Conservation (phyloP, 129 eudicot genomes). For the Centella asiatica region DNA sequence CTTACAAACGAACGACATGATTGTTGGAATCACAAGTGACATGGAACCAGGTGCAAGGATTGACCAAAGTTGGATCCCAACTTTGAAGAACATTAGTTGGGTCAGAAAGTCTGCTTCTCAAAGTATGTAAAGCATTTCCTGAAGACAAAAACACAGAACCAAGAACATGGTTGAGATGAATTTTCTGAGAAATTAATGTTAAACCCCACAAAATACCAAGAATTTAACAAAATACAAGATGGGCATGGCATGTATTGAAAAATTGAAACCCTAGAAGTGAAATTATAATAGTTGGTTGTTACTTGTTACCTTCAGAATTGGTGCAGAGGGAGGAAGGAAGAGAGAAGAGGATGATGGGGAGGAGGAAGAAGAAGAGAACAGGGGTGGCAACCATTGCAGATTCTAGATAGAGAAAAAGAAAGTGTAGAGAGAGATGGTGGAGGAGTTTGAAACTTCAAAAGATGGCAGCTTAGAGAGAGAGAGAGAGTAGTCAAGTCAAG, state of each 20-base stretch:
- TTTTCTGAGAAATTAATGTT: conserved; percentile 7
- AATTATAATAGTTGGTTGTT: not conserved
- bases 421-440: conserved; percentile 12
- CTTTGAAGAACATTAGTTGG: conserved; percentile 70
- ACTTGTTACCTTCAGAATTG: conserved; percentile 62
- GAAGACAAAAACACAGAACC: conserved; percentile 19
- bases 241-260: not conserved
- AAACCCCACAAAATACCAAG: conserved; percentile 15
- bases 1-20: conserved; percentile 76
- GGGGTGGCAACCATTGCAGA: conserved; percentile 26
- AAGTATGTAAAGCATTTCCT: conserved; percentile 72
- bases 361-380: conserved; percentile 28
- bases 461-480: not conserved
- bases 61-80: conserved; percentile 93
- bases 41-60: conserved; percentile 94
- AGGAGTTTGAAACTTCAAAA: not conserved
- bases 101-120: conserved; percentile 61
- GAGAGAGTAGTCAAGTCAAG: conserved; percentile 2
- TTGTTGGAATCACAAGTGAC: conserved; percentile 65
- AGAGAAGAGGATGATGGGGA: conserved; percentile 38
- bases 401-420: conserved; percentile 7
- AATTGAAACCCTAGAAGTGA: conserved; percentile 15
- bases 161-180: conserved; percentile 8
- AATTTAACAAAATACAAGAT: not conserved
- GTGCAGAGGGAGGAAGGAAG: conserved; percentile 36